These are phyloP conservation scores for Penicillium bialowiezense DNA, from an alignment of 495 filamentous ascomycete species.

Conservation along the genomic window DNA sequence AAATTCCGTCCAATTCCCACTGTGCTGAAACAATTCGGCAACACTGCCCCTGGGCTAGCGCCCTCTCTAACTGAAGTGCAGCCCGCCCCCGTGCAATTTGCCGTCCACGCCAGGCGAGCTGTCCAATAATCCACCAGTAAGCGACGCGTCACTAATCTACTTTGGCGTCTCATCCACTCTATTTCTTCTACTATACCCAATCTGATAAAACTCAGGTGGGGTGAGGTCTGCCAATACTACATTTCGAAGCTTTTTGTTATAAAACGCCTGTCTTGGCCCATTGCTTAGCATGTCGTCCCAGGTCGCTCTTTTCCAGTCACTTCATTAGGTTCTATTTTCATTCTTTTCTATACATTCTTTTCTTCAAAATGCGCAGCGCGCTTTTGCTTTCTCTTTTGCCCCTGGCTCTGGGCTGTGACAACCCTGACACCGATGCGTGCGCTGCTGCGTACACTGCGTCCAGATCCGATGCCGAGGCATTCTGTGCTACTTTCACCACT, in stretches of 20 bases:
- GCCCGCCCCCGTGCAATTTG: not conserved
- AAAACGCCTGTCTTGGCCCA: not conserved
- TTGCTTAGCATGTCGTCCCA: not conserved
- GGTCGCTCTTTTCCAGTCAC: not conserved
- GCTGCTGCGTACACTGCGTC: constrained; percentile 29
- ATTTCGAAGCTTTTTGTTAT: too few species aligned
- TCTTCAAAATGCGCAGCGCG: constrained; percentile 37
- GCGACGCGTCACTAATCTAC: not conserved
- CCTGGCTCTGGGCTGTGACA: constrained; percentile 27
- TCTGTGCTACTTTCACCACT: constrained; percentile 31
- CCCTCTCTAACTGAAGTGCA: not conserved
- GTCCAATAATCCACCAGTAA: not conserved
- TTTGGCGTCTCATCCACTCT: not conserved
- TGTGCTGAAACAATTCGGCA: not conserved
- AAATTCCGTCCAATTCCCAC: not conserved
- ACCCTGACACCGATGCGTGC: constrained; percentile 26
- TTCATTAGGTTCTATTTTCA: not conserved
- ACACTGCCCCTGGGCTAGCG: not conserved
- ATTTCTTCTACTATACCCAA: not conserved
- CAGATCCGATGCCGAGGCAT: constrained; percentile 20
- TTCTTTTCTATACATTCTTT: constrained; percentile 26
- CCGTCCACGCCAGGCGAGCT: not conserved
- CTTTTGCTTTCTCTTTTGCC: constrained; percentile 27
- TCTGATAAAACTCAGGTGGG: not conserved
- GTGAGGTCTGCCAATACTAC: not conserved